Evolutionary conservation across 352 stramenopile genomes (phyloP), one percentile per base, ranked within the genome.

Genomic region (Phytopythium montanum): DNA sequence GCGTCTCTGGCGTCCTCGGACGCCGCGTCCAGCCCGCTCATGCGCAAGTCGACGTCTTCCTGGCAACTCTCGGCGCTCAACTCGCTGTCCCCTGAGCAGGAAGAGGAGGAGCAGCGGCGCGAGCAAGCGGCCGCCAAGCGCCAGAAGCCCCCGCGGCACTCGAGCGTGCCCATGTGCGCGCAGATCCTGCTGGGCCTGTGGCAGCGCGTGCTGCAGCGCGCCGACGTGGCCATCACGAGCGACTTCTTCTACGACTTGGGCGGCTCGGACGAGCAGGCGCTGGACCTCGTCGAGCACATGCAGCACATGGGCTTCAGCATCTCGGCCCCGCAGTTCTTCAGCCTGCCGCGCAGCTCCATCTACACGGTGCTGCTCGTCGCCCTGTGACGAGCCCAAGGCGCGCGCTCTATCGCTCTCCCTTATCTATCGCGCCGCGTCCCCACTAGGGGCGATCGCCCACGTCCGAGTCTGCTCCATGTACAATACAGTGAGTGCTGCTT

Each of bases 191-290:
- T 90, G 12, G 62, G 73, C 38, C 60, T 92, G 36, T 92, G 82
- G 82, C 76, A 90, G 64, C 65, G 62, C 29, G 77, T 86, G 60
- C 61, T 90, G 26, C 72, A 77, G 54, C 74, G 81, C 51, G 70
- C 72, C 44, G 79, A 91, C 48, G 66, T 91, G 51, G 65, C 66
- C 29, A 71, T 90, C 42, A 78, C 75, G 50, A 85, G 70, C 55
- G 79, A 88, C 58, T 85, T 88, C 21, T 87, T 88, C 56, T 70
- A 84, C 62, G 77, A 90, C 53, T 60, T 90, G 8, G 61, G 76
- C 23, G 79, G 76, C 59, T 76, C 80, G 16, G 75, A 87, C 36
- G 72, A 86, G 58, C 73, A 87, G 44, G 80, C 66, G 34, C 72
- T 70, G 52, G 69, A 77, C 36, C 75, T 90, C 18, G 69, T 92